These are phyloP conservation scores for Aaosphaeria pasadenensis DNA, from an alignment of 2,329 filamentous ascomycete genomes.

Conservation along the genomic window DNA sequence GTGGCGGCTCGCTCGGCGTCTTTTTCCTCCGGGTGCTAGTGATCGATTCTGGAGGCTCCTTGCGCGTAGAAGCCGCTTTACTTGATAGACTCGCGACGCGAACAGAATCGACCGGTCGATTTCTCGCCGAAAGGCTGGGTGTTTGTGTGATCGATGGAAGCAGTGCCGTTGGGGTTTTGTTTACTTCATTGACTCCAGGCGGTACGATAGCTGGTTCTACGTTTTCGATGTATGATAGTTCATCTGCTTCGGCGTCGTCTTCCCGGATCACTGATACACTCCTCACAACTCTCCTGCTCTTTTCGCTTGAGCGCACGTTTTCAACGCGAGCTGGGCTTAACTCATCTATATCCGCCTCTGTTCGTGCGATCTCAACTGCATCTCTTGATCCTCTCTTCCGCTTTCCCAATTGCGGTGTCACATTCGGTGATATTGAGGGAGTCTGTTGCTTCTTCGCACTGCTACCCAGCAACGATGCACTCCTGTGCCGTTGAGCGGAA, in stretches of 20 bases:
- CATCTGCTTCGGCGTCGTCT: constrained; percentile 22
- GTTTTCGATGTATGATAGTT: constrained; percentile 23
- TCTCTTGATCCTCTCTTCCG: constrained; percentile 26
- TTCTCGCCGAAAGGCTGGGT: background rate
- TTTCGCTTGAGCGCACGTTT: constrained; percentile 21
- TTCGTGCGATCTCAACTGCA: constrained; percentile 10
- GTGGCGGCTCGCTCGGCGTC: constrained; percentile 9
- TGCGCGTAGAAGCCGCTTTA: background rate
- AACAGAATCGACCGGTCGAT: background rate
- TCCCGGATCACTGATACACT: constrained; percentile 22
- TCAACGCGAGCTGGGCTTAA: constrained; percentile 30
- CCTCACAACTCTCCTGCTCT: constrained; percentile 20
- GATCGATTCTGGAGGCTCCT: background rate
- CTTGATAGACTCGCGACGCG: background rate
- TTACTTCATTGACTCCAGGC: background rate
- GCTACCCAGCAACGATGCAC: constrained; percentile 26
- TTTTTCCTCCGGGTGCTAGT: constrained; percentile 10
- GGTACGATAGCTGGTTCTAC: background rate
- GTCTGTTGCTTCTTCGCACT: constrained; percentile 10
- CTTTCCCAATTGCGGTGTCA: constrained; percentile 32
- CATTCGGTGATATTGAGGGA: constrained; percentile 13
- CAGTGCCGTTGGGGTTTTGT: background rate
- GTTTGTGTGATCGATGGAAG: background rate
- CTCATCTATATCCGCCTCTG: constrained; percentile 28
- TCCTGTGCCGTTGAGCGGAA: constrained; percentile 24